Conservation (phyloP, 371 early-diverging fungal genomes). For the Zychaea mexicana region DNA sequence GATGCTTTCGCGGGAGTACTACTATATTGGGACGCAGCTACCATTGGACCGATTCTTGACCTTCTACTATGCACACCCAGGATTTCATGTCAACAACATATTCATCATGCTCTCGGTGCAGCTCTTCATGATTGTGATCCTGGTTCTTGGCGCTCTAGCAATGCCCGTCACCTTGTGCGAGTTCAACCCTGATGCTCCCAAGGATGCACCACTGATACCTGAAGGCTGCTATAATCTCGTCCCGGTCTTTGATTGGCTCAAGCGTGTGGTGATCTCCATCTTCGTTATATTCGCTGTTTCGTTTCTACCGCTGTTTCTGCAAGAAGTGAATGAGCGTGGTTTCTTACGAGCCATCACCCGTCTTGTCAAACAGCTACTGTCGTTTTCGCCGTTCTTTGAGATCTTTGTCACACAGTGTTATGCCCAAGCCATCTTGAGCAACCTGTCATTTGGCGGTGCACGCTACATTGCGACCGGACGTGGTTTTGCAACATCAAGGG, state of each 20-base stretch:
- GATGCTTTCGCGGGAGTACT: conserved; percentile 89
- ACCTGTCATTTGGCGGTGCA: conserved; percentile 83
- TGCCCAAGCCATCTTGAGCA: conserved; percentile 75
- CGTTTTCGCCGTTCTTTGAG: conserved; percentile 86
- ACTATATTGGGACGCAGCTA: conserved; percentile 83
- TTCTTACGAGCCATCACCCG: conserved; percentile 71
- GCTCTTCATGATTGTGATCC: conserved; percentile 80
- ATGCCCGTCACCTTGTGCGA: conserved; percentile 54
- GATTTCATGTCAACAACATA: conserved; percentile 91
- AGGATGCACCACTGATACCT: conserved; percentile 44
- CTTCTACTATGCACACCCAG: conserved; percentile 89
- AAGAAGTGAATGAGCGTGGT: conserved; percentile 85
- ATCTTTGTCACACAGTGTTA: conserved; percentile 89
- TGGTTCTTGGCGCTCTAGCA: conserved; percentile 71
- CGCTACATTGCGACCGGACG: conserved; percentile 88
- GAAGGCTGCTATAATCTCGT: conserved; percentile 71
- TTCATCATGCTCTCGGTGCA: conserved; percentile 89
- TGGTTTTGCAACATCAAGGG: conserved; percentile 84
- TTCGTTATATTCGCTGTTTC: conserved; percentile 76
- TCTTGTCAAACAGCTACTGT: conserved; percentile 81
- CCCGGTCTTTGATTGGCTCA: conserved; percentile 79
- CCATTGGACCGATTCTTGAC: conserved; percentile 87
- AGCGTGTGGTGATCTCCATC: conserved; percentile 76
- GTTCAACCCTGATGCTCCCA: conserved; percentile 42
- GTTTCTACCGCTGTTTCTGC: conserved; percentile 84